Evolutionary conservation across 345 rosid species (phyloP), one percentile per base, ranked within the genome.

Genomic region (Raphanus sativus): DNA sequence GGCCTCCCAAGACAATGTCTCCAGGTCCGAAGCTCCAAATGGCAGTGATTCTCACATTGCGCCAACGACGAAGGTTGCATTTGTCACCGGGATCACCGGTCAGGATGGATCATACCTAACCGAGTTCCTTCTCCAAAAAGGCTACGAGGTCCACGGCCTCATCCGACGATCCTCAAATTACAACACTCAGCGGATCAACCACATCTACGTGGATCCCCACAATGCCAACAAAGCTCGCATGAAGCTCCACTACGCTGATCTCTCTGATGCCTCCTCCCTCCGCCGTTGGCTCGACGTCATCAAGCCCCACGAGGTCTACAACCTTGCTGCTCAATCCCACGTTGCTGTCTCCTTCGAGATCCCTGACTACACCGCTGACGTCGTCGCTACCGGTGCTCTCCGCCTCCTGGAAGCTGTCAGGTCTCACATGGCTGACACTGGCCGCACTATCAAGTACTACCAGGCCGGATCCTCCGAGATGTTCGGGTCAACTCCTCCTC

Each of bases 71-170:
- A 91, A 83, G 80, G 68, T 88, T 59, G 99, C 99, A 29, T 77
- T 94, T 21, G 84, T 94, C 76, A 89, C 99, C 21, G 99, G 99
- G 8, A 92, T 94, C 65, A 94, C 98, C 9, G 98, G 98, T 4
- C 99, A 94, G 52, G 99, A 94, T 52, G 99, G 99, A 8, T 94
- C 99, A 0, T 94, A 94, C 82, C 90, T 94, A 25, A 90, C 99
- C 0, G 94, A 94, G 73, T 88, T 94, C 77, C 87, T 94, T 34
- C 95, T 94, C 68, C 48, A 74, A 54, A 92, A 90, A 67, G 98
- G 95, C 25, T 92, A 92, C 76, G 80, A 88, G 66, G 97, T 89
- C 30, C 98, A 94, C 63, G 98, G 98, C 26, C 79, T 94, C 55
- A 94, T 94, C 81, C 97, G 98, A 6, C 85, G 98, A 0, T 94